phyloP scores from a whole-genome alignment of 1,284 basidiomycete genomes.

The Ceratobasidium sp. region DNA sequence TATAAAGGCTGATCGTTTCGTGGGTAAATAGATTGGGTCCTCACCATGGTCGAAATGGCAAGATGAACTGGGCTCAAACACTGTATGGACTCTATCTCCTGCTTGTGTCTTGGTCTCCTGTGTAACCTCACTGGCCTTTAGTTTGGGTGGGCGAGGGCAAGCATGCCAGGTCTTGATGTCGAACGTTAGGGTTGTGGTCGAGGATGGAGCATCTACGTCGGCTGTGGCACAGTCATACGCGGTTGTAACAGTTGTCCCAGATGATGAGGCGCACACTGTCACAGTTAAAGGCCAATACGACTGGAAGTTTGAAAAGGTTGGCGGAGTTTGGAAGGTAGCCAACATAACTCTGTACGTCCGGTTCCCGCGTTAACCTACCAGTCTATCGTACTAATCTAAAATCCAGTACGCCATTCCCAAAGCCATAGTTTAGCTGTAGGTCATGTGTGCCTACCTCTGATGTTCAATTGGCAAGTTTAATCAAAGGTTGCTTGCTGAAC shows the following conservation, averaged over 20 bases:
- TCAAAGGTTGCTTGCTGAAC: slow-evolving; percentile 1
- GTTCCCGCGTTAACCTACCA: neutral
- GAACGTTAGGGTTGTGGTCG: slow-evolving; percentile 18
- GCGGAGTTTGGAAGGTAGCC: slow-evolving; percentile 26
- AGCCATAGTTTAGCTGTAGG: neutral
- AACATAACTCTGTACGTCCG: slow-evolving; percentile 21
- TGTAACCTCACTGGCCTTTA: neutral
- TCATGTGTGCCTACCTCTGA: neutral
- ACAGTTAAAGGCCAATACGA: slow-evolving; percentile 9
- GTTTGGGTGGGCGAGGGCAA: slow-evolving; percentile 23
- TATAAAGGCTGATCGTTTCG: slow-evolving; percentile 23
- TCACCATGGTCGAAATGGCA: slow-evolving; percentile 30
- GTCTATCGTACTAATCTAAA: neutral
- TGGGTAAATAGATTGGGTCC: slow-evolving; percentile 16
- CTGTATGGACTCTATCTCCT: neutral
- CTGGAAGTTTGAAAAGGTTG: slow-evolving; percentile 26
- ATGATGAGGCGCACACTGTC: slow-evolving; percentile 7
- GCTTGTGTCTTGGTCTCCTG: neutral
- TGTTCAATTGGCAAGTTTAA: neutral
- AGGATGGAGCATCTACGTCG: neutral
- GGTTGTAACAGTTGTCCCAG: neutral
- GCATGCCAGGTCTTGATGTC: slow-evolving; percentile 19
- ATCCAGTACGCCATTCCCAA: neutral
- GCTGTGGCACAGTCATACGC: slow-evolving; percentile 14
- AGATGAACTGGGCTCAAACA: slow-evolving; percentile 31